phyloP scores from a whole-genome alignment of 176 grass and related monocot genomes.

The Cenchrus americanus region DNA sequence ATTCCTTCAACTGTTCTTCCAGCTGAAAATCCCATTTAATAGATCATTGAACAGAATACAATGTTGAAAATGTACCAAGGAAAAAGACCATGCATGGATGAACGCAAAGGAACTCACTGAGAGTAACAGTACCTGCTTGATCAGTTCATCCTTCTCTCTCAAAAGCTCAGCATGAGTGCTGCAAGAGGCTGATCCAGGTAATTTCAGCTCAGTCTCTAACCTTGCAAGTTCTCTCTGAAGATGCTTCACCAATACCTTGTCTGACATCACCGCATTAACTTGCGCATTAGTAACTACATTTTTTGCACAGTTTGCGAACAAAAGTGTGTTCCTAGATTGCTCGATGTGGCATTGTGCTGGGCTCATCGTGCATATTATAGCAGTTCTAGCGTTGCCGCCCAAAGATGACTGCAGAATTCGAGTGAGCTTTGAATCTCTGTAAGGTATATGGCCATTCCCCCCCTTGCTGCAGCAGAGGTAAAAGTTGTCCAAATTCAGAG shows the following conservation, averaged over 20 bases:
- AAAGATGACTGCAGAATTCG: slow-evolving; percentile 83
- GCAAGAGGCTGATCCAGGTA: slow-evolving; percentile 49
- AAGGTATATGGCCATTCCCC: slow-evolving; percentile 82
- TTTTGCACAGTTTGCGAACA: slow-evolving; percentile 89
- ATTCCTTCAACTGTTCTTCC: slow-evolving; percentile 72
- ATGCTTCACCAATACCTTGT: slow-evolving; percentile 86
- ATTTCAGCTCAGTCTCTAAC: slow-evolving; percentile 74
- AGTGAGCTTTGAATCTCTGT: slow-evolving; percentile 94
- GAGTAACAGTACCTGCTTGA: slow-evolving; percentile 63
- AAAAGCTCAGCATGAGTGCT: slow-evolving; percentile 58
- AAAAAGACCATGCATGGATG: not conserved
- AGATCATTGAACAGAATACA: not conserved
- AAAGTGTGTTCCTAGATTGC: slow-evolving; percentile 87
- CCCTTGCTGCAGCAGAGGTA: slow-evolving; percentile 63
- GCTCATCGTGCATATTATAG: slow-evolving; percentile 96
- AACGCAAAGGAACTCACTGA: slow-evolving; percentile 10
- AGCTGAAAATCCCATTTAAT: slow-evolving; percentile 48
- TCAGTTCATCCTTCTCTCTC: slow-evolving; percentile 75
- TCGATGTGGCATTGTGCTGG: slow-evolving; percentile 74
- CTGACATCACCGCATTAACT: slow-evolving; percentile 89
- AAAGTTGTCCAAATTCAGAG: not conserved
- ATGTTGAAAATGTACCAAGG: slow-evolving; percentile 6
- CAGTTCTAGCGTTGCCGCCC: slow-evolving; percentile 86
- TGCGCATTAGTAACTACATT: slow-evolving; percentile 75
- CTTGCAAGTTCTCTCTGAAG: slow-evolving; percentile 79